A percentile compares a stretch with the other conserved stretches of the same genome.
Conservation (phyloP, 805 yeast species). For the Lipomyces oligophaga region DNA sequence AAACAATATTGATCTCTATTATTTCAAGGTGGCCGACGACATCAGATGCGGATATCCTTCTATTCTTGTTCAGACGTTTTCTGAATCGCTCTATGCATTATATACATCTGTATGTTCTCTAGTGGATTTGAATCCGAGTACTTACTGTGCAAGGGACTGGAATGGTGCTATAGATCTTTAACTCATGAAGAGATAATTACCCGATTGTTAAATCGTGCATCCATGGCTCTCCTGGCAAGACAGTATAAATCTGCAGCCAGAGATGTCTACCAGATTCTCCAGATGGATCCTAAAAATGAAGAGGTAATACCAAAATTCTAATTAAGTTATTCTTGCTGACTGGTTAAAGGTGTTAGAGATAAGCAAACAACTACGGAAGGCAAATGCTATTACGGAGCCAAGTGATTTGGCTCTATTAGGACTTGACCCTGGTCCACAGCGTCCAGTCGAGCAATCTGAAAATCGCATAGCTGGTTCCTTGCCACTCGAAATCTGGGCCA, state of each 20-base stretch:
- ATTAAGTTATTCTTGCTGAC: neutral
- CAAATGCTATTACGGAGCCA: neutral
- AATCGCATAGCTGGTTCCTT: neutral
- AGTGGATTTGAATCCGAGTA: too few species aligned
- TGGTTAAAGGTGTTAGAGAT: neutral
- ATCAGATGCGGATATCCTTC: too few species aligned
- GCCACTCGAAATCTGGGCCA: conserved; percentile 5
- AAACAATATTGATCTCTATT: too few species aligned
- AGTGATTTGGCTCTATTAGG: neutral
- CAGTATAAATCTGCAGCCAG: neutral
- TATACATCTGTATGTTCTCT: too few species aligned
- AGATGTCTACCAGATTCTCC: neutral
- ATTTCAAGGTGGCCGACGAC: too few species aligned
- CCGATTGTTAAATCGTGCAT: neutral
- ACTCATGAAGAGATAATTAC: neutral
- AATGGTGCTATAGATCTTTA: conserved; percentile 2
- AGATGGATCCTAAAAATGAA: too few species aligned
- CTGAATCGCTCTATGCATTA: too few species aligned
- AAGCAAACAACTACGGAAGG: neutral
- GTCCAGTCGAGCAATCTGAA: neutral
- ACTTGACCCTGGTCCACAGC: neutral
- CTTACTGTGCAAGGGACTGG: too few species aligned
- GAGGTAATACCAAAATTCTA: neutral
- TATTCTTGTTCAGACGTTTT: too few species aligned
- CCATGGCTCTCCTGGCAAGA: neutral